phyloP scores from a whole-genome alignment of 345 rosid genomes.

The Atalantia buxifolia region DNA sequence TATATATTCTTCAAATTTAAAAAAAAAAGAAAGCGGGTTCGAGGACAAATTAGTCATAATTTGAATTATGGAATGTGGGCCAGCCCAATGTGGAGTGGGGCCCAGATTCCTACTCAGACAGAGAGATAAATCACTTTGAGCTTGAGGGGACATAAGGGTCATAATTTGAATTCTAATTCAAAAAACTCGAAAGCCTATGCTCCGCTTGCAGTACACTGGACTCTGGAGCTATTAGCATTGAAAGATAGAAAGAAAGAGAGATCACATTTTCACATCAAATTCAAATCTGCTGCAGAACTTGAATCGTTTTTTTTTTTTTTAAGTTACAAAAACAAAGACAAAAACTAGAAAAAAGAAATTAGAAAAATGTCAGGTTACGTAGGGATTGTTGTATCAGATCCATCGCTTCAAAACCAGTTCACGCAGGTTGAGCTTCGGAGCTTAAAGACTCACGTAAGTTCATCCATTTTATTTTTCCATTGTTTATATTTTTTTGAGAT shows the following conservation, averaged over 20 bases:
- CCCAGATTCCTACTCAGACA: slow-evolving; percentile 17
- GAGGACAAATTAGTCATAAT: slow-evolving; percentile 22
- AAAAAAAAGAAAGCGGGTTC: not conserved
- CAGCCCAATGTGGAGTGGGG: slow-evolving; percentile 3
- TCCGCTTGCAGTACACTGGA: not conserved
- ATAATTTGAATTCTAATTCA: slow-evolving; percentile 41
- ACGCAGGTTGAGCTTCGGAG: slow-evolving; percentile 99
- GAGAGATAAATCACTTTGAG: not conserved
- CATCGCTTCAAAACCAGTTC: slow-evolving; percentile 96
- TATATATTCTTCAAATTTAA: too few relatives aligned
- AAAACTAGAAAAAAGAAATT: not conserved
- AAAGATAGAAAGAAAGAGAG: not conserved
- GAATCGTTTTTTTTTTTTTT: too few relatives aligned
- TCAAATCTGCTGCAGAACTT: not conserved
- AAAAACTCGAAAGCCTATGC: not conserved
- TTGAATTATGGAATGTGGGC: slow-evolving; percentile 14
- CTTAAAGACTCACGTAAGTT: slow-evolving; percentile 78
- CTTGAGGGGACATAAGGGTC: slow-evolving; percentile 33
- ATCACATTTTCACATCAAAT: not conserved
- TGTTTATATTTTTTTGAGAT: not conserved
- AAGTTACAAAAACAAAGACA: not conserved
- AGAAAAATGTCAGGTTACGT: slow-evolving; percentile 74
- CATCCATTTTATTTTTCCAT: not conserved
- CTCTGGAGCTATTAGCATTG: not conserved
- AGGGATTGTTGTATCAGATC: slow-evolving; percentile 92